Base-by-base conservation (phyloP, 352 stramenopile species). In the Pythium insidiosum region DNA sequence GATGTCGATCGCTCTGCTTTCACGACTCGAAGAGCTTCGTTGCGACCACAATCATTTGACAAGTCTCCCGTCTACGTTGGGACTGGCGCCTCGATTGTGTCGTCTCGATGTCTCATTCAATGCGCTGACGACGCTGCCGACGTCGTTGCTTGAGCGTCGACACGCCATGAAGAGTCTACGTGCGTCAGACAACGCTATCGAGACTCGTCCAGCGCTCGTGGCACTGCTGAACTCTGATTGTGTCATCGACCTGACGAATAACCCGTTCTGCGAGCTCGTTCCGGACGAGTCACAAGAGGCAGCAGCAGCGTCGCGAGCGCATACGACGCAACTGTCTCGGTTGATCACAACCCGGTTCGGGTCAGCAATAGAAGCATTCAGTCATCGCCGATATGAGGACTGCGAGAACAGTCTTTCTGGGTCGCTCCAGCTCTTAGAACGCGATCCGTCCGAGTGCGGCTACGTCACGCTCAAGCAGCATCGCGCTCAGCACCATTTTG, bases 181-280 rank as follows among this genome's bases (percentile, higher is more conserved):
- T 29, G 67, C 61, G 10, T 73, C 57, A 34, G 54, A 78, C 45
- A 89, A 89, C 39, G 29, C 51, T 15, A 48, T 89, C 25, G 25
- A 30, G 5, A 16, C 38, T 4, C 23, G 35, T 12, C 71, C 76
- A 5, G 51, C 73, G 18, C 60, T 50, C 9, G 28, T 71, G 9
- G 38, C 39, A 19, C 29, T 53, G 12, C 16, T 58, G 10, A 36
- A 44, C 16, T 21, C 29, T 13, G 38, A 28, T 6, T 79, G 61
- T 38, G 78, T 65, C 36, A 62, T 69, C 22, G 71, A 85, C 19
- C 59, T 78, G 34, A 83, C 68, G 15, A 84, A 81, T 44, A 88
- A 88, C 36, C 70, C 68, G 20, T 86, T 88, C 37, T 60, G 51
- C 23, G 52, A 52, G 13, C n/a, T n/a, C n/a, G n/a, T n/a, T n/a